Base-by-base conservation (phyloP, 2,329 filamentous ascomycete species). In the Exutisphaerella laricina region DNA sequence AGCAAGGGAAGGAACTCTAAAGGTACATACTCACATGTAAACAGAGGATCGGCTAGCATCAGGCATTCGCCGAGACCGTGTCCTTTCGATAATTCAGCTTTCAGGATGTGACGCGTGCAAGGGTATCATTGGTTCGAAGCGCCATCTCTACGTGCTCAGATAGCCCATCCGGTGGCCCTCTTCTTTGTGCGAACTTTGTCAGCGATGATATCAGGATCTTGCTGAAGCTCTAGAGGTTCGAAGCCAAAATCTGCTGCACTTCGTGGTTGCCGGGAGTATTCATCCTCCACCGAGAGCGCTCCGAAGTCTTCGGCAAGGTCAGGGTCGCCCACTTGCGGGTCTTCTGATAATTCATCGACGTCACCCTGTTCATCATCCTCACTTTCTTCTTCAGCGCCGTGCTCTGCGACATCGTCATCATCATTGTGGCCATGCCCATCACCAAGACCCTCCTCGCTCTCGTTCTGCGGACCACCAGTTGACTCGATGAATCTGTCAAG, bases 401-500 rank as follows among this genome's bases (percentile, higher is more conserved):
- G 64, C 26, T 64, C 64, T 5, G 64, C 64, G 4, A 20, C 33
- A 4, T 65, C 65, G 25, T 64, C 64, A 2, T 62, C 62, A 2
- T 63, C 56, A 3, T 65, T 61, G 2, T 67, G 67, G 14, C 61
- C 63, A 23, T 58, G 62, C 21, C 53, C 69, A 62, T 34, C 64
- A 49, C 29, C 55, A 9, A 21, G 41, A n/a, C n/a, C n/a, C n/a
- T n/a, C n/a, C 12, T 53, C 51, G 4, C 23, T 23, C 7, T 60
- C 64, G 22, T 60, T 62, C 14, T 72, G 70, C 55, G 75, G 72
- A 2, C 73, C 71, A 49, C 80, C 75, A 9, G 75, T 72, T 6
- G 78, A 78, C 61, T 88, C 84, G 69, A 98, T 92, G 53, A 94
- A 95, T 7, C 79, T 77, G 61, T 96, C 92, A 12, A 98, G 70